Conservation (phyloP, 345 rosid species). For the Sonneratia alba region DNA sequence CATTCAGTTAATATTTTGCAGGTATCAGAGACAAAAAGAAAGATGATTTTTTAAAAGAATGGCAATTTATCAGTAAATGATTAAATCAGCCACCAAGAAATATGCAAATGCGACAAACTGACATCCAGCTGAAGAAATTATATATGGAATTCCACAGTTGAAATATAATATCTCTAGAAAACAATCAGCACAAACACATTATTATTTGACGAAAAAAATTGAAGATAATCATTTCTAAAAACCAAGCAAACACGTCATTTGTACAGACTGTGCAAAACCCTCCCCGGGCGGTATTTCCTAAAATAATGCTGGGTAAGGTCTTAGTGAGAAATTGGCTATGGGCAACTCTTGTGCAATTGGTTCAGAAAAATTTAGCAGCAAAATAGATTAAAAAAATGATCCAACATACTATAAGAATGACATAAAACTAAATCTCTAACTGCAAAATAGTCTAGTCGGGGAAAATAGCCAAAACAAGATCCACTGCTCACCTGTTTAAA, state of each 20-base stretch:
- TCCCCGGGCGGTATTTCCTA: background rate
- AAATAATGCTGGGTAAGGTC: background rate
- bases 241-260: background rate
- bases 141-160: background rate
- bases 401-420: no score
- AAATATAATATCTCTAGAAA: background rate
- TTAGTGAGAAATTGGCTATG: background rate
- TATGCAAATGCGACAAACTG: background rate
- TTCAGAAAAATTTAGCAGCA: background rate
- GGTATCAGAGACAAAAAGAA: background rate
- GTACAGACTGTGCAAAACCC: background rate
- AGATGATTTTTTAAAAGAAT: background rate
- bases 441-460: no score
- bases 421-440: no score
- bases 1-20: background rate
- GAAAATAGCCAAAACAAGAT: constrained; percentile 7
- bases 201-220: background rate
- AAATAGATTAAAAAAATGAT: background rate
- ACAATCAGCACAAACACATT: background rate
- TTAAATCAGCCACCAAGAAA: background rate
- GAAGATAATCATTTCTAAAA: background rate
- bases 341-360: background rate
- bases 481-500: constrained; percentile 74
- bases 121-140: background rate
- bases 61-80: background rate